A percentile compares a stretch with the other conserved stretches of the same genome.
phyloP scores from a whole-genome alignment of 352 stramenopile species.

The Pythium utonaiense region DNA sequence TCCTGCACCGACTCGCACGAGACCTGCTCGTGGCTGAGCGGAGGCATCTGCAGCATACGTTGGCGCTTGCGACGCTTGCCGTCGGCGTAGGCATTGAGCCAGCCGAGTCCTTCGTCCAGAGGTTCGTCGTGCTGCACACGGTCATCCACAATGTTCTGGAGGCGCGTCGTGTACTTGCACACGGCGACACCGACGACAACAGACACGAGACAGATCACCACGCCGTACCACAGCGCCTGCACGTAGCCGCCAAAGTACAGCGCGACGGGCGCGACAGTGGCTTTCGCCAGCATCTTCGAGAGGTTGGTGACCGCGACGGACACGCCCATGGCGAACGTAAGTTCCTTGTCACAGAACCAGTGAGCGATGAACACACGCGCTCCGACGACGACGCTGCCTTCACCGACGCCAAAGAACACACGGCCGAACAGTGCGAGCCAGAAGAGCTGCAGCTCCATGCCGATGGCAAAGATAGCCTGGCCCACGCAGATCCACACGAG shows the following conservation, averaged over 20 bases:
- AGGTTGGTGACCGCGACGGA: conserved; percentile 88
- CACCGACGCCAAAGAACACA: conserved; percentile 80
- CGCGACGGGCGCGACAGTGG: conserved; percentile 81
- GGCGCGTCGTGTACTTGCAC: conserved; percentile 51
- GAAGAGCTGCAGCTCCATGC: conserved; percentile 68
- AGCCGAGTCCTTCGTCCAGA: conserved; percentile 53
- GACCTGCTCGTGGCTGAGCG: conserved; percentile 22
- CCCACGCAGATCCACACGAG: conserved; percentile 78
- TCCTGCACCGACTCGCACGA: conserved; percentile 63
- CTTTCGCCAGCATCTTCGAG: conserved; percentile 90
- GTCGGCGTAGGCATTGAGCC: conserved; percentile 69
- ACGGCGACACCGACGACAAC: conserved; percentile 51
- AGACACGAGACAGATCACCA: conserved; percentile 52
- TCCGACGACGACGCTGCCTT: conserved; percentile 77
- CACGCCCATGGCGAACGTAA: conserved; percentile 89
- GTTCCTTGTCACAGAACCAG: conserved; percentile 76
- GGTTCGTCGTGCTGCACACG: conserved; percentile 51
- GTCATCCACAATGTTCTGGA: conserved; percentile 65
- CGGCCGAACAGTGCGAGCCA: conserved; percentile 79
- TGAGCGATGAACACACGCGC: conserved; percentile 79
- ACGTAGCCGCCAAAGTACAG: conserved; percentile 85
- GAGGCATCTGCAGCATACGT: conserved; percentile 29
- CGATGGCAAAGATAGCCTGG: conserved; percentile 73
- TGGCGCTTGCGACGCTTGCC: conserved; percentile 55
- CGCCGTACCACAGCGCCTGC: conserved; percentile 80